Conservation (phyloP, 495 filamentous ascomycete species). For the Hypoxylon perforatum region DNA sequence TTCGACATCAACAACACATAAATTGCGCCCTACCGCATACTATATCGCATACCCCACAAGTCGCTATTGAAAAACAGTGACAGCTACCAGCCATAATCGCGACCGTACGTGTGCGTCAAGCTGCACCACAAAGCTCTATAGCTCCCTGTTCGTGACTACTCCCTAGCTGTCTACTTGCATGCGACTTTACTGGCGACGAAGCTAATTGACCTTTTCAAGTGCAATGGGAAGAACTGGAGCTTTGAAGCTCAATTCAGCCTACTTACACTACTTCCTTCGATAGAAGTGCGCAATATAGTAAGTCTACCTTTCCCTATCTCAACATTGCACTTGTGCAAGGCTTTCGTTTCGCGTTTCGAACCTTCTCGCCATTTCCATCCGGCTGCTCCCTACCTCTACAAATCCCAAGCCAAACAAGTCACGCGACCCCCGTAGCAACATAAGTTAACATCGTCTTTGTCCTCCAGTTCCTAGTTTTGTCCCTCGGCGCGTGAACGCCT, state of each 20-base stretch:
- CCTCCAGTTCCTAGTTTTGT: background rate
- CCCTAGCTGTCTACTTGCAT: constrained; percentile 3
- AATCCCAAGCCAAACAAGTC: background rate
- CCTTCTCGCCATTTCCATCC: background rate
- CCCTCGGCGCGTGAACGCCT: constrained; percentile 13
- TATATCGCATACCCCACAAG: background rate
- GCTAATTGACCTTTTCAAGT: constrained; percentile 11
- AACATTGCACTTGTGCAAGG: constrained; percentile 1
- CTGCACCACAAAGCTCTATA: constrained; percentile 2
- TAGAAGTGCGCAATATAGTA: constrained; percentile 26
- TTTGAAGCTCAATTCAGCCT: constrained; percentile 30
- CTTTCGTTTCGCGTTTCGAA: no score
- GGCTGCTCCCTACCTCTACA: background rate
- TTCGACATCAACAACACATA: constrained; percentile 3
- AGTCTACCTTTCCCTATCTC: background rate
- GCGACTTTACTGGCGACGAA: constrained; percentile 5
- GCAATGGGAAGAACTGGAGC: constrained; percentile 41
- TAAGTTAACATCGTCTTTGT: constrained; percentile 18
- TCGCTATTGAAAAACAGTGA: no score
- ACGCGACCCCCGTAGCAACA: background rate
- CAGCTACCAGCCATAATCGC: no score
- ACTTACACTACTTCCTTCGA: constrained; percentile 33
- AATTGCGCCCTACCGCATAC: background rate
- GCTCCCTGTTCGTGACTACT: constrained; percentile 1
- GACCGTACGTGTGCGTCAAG: constrained; percentile 2